Percentiles rank a stretch among this genome's conserved stretches.
Conservation (phyloP, 257 asterid genomes). For the Solanum neorickii region DNA sequence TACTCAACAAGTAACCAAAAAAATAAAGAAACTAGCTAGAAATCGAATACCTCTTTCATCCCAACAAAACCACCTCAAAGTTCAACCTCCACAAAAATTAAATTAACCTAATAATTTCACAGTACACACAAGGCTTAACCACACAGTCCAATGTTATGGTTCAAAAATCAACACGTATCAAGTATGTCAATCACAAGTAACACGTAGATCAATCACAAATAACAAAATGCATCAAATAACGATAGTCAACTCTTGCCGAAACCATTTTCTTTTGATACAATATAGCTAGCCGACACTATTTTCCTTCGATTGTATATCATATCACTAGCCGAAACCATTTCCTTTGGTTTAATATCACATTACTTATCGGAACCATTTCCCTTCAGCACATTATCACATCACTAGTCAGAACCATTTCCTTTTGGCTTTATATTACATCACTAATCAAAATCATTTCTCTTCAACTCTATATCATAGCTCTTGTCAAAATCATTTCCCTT, state of each 20-base stretch:
- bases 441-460: accelerated
- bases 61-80: background rate
- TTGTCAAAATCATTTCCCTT: too few species aligned
- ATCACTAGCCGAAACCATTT: background rate
- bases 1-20: background rate
- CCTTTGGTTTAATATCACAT: background rate
- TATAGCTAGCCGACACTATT: background rate
- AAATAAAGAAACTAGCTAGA: background rate
- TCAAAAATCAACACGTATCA: background rate
- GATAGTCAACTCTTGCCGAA: background rate
- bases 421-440: too few species aligned
- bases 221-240: background rate
- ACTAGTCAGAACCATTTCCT: too few species aligned
- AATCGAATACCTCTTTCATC: too few species aligned
- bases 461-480: too few species aligned
- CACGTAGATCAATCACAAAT: background rate
- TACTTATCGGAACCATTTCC: background rate
- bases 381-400: too few species aligned
- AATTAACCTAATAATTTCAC: too few species aligned
- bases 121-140: background rate
- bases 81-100: background rate
- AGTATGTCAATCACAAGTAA: background rate
- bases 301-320: background rate
- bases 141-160: background rate
- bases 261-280: too few species aligned